A percentile compares a stretch with the other conserved stretches of the same genome.
Conservation (phyloP, 192 early-diverging fungal species). For the Coemansia sp. region DNA sequence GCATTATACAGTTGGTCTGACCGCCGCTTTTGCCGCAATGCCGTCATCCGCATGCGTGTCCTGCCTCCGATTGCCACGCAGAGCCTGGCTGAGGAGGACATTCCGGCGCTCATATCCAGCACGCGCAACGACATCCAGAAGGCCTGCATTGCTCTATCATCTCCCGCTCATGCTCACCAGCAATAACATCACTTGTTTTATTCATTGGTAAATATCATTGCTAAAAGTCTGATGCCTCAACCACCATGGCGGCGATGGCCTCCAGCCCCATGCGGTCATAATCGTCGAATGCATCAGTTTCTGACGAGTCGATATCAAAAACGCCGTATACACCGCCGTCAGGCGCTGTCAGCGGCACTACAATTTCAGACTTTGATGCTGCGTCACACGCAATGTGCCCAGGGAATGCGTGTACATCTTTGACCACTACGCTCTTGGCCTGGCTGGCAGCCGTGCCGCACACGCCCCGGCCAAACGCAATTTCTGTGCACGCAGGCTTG, state of each 20-base stretch:
- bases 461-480: constrained; percentile 82
- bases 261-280: constrained; percentile 67
- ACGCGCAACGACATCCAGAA: constrained; percentile 47
- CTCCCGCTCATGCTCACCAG: neutral
- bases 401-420: constrained; percentile 77
- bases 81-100: constrained; percentile 44
- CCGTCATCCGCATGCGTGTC: constrained; percentile 46
- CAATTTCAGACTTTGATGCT: constrained; percentile 80
- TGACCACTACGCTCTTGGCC: constrained; percentile 61
- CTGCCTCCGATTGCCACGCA: constrained; percentile 52
- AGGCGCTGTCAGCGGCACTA: constrained; percentile 66
- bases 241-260: constrained; percentile 60
- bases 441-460: constrained; percentile 79
- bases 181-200: neutral
- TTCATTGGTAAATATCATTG: constrained; percentile 2
- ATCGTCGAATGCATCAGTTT: constrained; percentile 65
- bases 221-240: constrained; percentile 50
- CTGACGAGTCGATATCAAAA: constrained; percentile 69
- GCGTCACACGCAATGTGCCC: constrained; percentile 94
- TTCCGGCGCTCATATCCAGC: constrained; percentile 40
- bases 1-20: constrained; percentile 45
- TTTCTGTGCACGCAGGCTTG: constrained; percentile 83
- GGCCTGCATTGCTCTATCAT: constrained; percentile 31
- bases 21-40: constrained; percentile 40
- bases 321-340: constrained; percentile 63